A percentile compares a stretch with the other conserved stretches of the same genome.
Conservation (phyloP, 352 stramenopile species). For the Globisporangium rhizosaccharum region DNA sequence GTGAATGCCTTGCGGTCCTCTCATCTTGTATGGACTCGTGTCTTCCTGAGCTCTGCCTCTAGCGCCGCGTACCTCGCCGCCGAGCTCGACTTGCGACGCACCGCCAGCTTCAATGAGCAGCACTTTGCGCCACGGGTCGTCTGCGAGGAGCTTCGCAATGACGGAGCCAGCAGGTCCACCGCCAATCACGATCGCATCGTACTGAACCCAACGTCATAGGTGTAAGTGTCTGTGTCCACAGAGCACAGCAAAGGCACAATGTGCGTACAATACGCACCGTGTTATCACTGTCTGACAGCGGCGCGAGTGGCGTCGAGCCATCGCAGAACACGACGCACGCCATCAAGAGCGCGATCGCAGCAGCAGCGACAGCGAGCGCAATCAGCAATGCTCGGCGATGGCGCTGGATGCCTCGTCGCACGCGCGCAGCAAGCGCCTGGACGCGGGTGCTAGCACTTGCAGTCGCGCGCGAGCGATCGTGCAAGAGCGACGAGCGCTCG, state of each 20-base stretch:
- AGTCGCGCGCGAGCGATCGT: neutral
- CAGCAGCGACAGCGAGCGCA: neutral
- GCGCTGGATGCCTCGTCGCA: neutral
- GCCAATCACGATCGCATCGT: constrained; percentile 57
- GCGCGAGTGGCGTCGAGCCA: neutral
- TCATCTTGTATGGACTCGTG: no score
- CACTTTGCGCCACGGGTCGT: constrained; percentile 52
- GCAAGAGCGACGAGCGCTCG: constrained; percentile 18
- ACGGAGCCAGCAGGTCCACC: constrained; percentile 55
- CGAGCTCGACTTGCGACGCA: constrained; percentile 46
- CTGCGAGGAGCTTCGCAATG: constrained; percentile 41
- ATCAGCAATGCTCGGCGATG: neutral
- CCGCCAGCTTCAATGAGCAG: constrained; percentile 63
- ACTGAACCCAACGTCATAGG: constrained; percentile 18
- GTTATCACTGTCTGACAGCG: neutral
- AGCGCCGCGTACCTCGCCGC: constrained; percentile 28
- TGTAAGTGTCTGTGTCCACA: no score
- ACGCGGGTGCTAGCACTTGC: neutral
- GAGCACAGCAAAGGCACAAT: neutral
- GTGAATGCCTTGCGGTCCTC: neutral
- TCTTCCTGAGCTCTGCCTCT: no score
- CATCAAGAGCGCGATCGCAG: constrained; percentile 1
- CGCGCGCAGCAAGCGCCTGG: neutral
- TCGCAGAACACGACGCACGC: neutral
- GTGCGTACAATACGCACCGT: neutral